Percentiles rank a stretch among this genome's conserved stretches.
Conservation (phyloP, 2,329 filamentous ascomycete species). For the Aspergillus brunneoviolaceus region DNA sequence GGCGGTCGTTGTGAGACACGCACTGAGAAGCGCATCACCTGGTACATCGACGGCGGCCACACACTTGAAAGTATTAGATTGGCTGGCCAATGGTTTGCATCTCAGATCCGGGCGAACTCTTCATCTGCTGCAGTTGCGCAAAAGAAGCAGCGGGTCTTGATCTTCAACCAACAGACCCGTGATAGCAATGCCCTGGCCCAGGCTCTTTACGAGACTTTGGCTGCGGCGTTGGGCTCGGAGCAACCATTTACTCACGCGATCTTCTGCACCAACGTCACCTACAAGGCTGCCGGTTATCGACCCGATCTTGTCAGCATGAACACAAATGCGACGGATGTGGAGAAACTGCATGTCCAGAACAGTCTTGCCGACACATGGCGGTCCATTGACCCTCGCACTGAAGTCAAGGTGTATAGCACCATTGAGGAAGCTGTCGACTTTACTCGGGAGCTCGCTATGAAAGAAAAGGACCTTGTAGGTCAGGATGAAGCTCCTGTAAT, state of each 20-base stretch:
- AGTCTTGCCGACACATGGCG: constrained; percentile 62
- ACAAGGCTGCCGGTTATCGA: constrained; percentile 59
- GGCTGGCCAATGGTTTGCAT: constrained; percentile 74
- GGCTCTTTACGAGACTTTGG: constrained; percentile 60
- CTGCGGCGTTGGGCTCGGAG: constrained; percentile 37
- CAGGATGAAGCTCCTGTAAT: constrained; percentile 51
- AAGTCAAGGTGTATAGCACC: constrained; percentile 61
- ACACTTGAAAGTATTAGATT: constrained; percentile 79
- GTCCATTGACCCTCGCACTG: constrained; percentile 52
- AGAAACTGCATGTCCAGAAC: constrained; percentile 65
- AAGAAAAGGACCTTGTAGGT: constrained; percentile 28
- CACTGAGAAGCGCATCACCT: constrained; percentile 58
- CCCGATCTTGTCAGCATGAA: constrained; percentile 65
- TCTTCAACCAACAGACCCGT: constrained; percentile 93
- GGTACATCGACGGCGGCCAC: constrained; percentile 87
- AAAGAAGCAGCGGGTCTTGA: constrained; percentile 58
- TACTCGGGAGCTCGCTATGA: constrained; percentile 49
- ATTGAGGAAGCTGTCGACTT: constrained; percentile 68
- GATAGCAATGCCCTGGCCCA: constrained; percentile 67
- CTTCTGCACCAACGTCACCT: constrained; percentile 78
- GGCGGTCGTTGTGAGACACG: constrained; percentile 76
- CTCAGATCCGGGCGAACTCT: constrained; percentile 43
- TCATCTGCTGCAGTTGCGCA: constrained; percentile 28
- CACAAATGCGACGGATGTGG: constrained; percentile 58
- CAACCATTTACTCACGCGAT: constrained; percentile 69